Evolutionary conservation across 2,329 filamentous ascomycete species (phyloP).

Genomic region (Penicillium sumatraense): DNA sequence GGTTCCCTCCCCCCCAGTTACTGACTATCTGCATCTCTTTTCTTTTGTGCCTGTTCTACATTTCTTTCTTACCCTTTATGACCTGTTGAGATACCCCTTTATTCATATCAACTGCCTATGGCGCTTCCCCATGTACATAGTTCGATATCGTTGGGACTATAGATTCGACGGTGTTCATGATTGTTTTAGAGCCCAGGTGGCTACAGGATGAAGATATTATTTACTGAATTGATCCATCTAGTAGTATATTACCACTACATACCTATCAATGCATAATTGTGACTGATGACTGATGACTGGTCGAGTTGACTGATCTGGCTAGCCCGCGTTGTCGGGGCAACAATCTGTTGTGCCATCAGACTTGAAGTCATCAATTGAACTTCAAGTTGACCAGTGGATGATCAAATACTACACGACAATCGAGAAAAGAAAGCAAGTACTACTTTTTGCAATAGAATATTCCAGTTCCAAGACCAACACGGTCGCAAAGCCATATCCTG

Average conservation of each 20-base stretch:
- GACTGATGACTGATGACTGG: too few relatives aligned
- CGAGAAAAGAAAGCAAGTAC: too few relatives aligned
- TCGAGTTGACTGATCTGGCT: too few relatives aligned
- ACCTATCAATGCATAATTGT: too few relatives aligned
- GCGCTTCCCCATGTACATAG: slow-evolving; percentile 40
- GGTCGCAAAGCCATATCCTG: too few relatives aligned
- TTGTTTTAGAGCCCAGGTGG: neutral
- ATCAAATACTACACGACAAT: neutral
- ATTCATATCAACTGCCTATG: slow-evolving; percentile 38
- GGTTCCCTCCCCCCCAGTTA: slow-evolving; percentile 19
- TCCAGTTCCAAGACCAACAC: too few relatives aligned
- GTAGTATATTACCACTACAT: neutral
- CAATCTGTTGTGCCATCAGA: slow-evolving; percentile 17
- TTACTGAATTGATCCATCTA: too few relatives aligned
- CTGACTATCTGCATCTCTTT: slow-evolving; percentile 3
- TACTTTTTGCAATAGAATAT: too few relatives aligned
- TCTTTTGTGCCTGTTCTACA: slow-evolving; percentile 13
- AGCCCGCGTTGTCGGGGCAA: slow-evolving; percentile 32
- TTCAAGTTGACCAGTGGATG: neutral
- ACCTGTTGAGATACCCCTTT: slow-evolving; percentile 43
- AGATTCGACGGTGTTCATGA: slow-evolving; percentile 29
- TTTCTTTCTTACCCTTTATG: slow-evolving; percentile 19
- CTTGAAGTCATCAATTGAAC: too few relatives aligned
- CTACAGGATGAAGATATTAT: too few relatives aligned
- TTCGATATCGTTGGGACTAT: slow-evolving; percentile 30